phyloP scores from a whole-genome alignment of 371 early-diverging fungal genomes.

The Blakeslea trispora region DNA sequence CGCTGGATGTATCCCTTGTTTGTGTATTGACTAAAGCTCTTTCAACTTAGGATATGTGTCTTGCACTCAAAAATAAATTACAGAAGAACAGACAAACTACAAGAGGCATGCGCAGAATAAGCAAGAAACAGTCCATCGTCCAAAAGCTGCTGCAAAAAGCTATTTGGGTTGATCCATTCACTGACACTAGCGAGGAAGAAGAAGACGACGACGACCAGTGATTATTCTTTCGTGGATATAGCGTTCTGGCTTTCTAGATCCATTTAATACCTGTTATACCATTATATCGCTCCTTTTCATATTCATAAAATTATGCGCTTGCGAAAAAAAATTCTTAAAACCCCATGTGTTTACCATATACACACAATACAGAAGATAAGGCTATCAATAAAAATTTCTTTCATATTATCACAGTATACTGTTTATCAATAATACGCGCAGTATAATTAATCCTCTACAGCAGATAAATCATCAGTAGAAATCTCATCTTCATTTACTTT shows the following conservation, averaged over 20 bases:
- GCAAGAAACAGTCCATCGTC: conserved; percentile 13
- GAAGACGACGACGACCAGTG: conserved; percentile 14
- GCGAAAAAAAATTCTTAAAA: conserved; percentile 7
- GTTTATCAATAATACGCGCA: conserved; percentile 13
- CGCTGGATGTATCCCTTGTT: conserved; percentile 18
- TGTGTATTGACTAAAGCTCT: conserved; percentile 18
- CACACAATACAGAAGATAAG: conserved; percentile 8
- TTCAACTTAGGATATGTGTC: conserved; percentile 18
- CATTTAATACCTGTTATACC: conserved; percentile 6
- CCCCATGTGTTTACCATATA: conserved; percentile 5
- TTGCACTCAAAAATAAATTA: conserved; percentile 14
- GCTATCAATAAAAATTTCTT: conserved; percentile 3
- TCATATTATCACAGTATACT: conserved; percentile 13
- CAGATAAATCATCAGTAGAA: conserved; percentile 17
- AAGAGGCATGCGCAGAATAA: conserved; percentile 18
- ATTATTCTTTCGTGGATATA: conserved; percentile 11
- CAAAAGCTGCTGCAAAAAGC: conserved; percentile 11
- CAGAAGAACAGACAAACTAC: conserved; percentile 17
- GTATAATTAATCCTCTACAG: conserved; percentile 16
- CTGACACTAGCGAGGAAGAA: conserved; percentile 12
- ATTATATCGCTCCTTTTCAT: conserved; percentile 14
- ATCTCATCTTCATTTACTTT: conserved; percentile 10
- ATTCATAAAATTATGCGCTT: conserved; percentile 10
- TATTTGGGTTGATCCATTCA: conserved; percentile 19
- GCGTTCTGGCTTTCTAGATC: conserved; percentile 3